Percentiles rank a stretch among this genome's conserved stretches.
Evolutionary conservation across 345 rosid genomes (phyloP).

Genomic region (Aquilaria malaccensis): DNA sequence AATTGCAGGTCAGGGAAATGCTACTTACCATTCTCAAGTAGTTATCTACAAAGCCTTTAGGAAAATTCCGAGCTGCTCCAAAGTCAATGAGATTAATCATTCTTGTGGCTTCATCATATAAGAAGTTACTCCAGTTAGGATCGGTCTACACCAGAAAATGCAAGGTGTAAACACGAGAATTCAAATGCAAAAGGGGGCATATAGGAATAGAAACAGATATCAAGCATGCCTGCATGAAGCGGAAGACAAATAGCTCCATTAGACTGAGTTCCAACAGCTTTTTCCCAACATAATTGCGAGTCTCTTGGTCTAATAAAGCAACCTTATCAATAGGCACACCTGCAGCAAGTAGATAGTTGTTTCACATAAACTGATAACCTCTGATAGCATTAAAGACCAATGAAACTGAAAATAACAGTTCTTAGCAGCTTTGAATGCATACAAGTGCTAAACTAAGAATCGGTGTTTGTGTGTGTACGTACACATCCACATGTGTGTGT

Average conservation of each 20-base stretch:
- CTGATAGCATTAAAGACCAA: no score
- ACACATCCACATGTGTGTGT: no score
- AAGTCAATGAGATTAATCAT: conserved; percentile 86
- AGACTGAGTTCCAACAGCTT: conserved; percentile 85
- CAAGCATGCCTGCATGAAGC: conserved; percentile 72
- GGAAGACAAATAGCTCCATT: conserved; percentile 78
- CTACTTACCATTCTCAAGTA: conserved; percentile 74
- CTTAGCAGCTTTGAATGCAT: no score
- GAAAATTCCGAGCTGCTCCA: conserved; percentile 92
- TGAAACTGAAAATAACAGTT: no score
- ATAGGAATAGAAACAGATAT: conserved; percentile 1
- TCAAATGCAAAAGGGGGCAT: neutral
- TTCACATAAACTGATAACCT: neutral
- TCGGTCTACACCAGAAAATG: conserved; percentile 58
- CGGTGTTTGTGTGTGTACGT: no score
- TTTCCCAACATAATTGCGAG: conserved; percentile 70
- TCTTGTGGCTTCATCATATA: conserved; percentile 56
- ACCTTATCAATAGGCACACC: conserved; percentile 92
- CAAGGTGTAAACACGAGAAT: conserved; percentile 8
- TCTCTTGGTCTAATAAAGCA: conserved; percentile 64
- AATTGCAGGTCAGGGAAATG: neutral
- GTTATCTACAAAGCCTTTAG: conserved; percentile 81
- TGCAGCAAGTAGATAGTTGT: conserved; percentile 22
- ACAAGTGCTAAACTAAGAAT: no score
- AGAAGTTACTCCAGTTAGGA: conserved; percentile 97